Evolutionary conservation across 108 stramenopile genomes (phyloP).

Genomic region (Mayamaea pseudoterrestris): DNA sequence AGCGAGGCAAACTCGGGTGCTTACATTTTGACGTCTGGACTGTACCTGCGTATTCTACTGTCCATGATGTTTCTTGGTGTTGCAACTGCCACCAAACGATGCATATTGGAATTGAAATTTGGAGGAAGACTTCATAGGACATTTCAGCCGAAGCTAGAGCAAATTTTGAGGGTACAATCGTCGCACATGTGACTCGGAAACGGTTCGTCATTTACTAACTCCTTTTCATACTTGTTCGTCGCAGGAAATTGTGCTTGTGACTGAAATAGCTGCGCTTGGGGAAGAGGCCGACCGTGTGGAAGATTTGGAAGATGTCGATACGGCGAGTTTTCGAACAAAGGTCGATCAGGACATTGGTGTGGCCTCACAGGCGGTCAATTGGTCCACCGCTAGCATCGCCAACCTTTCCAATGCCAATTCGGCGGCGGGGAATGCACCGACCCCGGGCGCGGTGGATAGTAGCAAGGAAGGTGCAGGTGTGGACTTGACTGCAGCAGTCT

Average conservation of each 20-base stretch:
- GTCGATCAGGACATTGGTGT: too few species aligned
- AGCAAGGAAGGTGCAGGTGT: neutral
- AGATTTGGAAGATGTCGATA: neutral
- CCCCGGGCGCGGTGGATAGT: neutral
- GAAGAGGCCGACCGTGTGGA: constrained; percentile 12
- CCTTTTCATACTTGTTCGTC: neutral
- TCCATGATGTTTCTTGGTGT: constrained; percentile 50
- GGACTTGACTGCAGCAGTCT: neutral
- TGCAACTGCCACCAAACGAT: constrained; percentile 46
- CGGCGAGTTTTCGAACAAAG: too few species aligned
- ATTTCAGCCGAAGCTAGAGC: constrained; percentile 42
- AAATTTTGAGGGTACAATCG: constrained; percentile 12
- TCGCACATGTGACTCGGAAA: neutral
- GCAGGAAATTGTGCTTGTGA: constrained; percentile 29
- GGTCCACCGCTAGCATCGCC: neutral
- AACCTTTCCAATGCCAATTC: neutral
- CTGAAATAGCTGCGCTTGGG: constrained; percentile 58
- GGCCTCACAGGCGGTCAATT: constrained; percentile 1
- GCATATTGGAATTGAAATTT: constrained; percentile 48
- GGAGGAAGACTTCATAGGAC: constrained; percentile 28
- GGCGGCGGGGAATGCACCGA: neutral
- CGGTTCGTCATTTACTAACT: neutral
- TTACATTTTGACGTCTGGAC: constrained; percentile 32
- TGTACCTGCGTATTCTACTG: constrained; percentile 43
- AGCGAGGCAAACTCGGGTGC: constrained; percentile 24